Base-by-base conservation (phyloP, 805 yeast species). In the baker's yeast (Saccharomyces cerevisiae) region DNA sequence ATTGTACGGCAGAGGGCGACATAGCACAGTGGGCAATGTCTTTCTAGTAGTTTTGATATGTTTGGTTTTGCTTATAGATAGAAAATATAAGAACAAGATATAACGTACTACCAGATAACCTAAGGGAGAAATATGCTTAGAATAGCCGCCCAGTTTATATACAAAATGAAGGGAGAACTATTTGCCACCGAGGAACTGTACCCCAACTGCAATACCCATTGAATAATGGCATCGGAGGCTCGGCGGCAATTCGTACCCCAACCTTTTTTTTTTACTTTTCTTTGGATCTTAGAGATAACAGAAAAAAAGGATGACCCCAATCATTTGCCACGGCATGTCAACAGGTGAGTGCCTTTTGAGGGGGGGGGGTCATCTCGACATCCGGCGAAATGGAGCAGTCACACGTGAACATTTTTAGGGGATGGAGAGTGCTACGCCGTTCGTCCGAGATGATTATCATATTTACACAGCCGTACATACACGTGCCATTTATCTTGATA, bases 1-100 rank as follows among this genome's bases (percentile, higher is more conserved):
- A 53, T 31, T 36, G 47, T 24, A 48, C 51, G 17, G 56, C 56
- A n/a, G 56, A 27, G 13, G 56, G 56, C 9, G 56, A 51, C 56
- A 54, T 54, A 36, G 17, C 43, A 36, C 43, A 36, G 6, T 21
- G 17, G 43, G 43, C 11, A 6, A 17, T 36, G 43, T 17, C 43
- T 36, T 31, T 31, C 36, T 31, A 14, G 36, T 31, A 4, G 17
- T 31, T 31, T 31, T 31, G 2, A 14, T 31, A 31, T 31, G 6
- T 31, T 36, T n/a, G n/a, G 43, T 3, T 36, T 17, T 36, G 43
- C 11, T 36, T 17, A 8, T 36, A 17, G 24, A 2, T 17, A 17
- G 22, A 21, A 36, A 17, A 36, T 2, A 36, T 8, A 4, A 36
- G 9, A 3, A 9, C 3, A 17, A 17, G 43, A 36, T n/a, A n/a